Evolutionary conservation across 2,329 filamentous ascomycete species (phyloP), one percentile per base, ranked within the genome.

Genomic region (Fusarium transvaalense): DNA sequence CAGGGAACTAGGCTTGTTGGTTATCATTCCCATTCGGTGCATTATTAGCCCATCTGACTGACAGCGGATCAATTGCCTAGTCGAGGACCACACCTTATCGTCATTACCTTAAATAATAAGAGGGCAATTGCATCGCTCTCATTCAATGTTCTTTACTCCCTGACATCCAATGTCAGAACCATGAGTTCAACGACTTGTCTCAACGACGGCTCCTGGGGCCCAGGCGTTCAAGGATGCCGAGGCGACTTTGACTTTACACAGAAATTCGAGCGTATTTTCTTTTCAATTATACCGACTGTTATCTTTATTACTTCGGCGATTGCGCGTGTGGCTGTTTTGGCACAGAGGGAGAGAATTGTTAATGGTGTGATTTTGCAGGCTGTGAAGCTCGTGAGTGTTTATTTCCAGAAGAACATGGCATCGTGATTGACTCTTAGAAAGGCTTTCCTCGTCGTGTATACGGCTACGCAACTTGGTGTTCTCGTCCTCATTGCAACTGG

Each of bases 191-290:
- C 69, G 10, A 67, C 64, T 27, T 48, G 80, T 47, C 63, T 73
- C 47, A 78, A 78, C 68, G 82, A 83, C 60, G 69, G 71, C 41
- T 70, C 77, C 23, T 77, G 84, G 21, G 83, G 84, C 5, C 83
- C 84, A 0, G 67, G 72, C 9, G 81, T 85, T n/a, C 66, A 66
- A 12, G 82, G 81, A 23, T 85, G 83, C 56, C 81, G 83, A 12
- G 79, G 75, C 51, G 79, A 83, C 59, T 86, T 86, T 56, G 84
- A 85, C 69, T 85, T 85, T 58, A 86, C 84, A 1, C 73, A 85
- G 50, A 78, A 77, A 29, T 85, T 86, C 55, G 83, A 85, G 69
- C 76, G 81, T 21, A 75, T 84, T 6, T 78, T 85, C 50, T 77
- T 86, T n/a, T 78, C 79, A 2, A 76, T 84, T 10, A 71, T 82